A percentile compares a stretch with the other conserved stretches of the same genome.
phyloP scores from a whole-genome alignment of 805 yeast genomes.

The Zygoascus tannicola region DNA sequence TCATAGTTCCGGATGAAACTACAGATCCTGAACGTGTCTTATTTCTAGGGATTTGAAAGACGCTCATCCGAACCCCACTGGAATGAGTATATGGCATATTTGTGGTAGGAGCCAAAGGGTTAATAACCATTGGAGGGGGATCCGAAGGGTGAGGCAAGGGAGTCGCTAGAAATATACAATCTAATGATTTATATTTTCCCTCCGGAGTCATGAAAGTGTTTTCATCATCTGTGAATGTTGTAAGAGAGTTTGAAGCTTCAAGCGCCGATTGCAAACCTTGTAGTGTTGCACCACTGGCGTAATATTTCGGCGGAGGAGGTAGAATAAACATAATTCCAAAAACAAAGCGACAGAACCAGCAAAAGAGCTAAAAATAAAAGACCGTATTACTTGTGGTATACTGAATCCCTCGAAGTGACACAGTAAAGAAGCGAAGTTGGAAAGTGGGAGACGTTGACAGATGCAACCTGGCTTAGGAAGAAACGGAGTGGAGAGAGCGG shows the following conservation, averaged over 20 bases:
- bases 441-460: no score
- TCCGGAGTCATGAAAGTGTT: constrained; percentile 26
- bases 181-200: constrained; percentile 23
- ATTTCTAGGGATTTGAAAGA: neutral
- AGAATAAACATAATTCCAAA: constrained; percentile 23
- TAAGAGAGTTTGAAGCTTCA: constrained; percentile 17
- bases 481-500: neutral
- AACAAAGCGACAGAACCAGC: neutral
- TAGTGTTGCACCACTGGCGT: constrained; percentile 8
- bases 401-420: no score
- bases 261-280: constrained; percentile 12
- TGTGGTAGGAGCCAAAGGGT: constrained; percentile 30
- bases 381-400: neutral
- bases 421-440: no score
- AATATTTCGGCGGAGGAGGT: constrained; percentile 26
- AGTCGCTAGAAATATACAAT: constrained; percentile 27
- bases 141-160: constrained; percentile 33
- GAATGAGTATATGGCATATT: constrained; percentile 21
- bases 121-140: constrained; percentile 25
- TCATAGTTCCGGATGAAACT: neutral
- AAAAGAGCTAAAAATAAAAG: neutral
- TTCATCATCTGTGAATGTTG: constrained; percentile 19
- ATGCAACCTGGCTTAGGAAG: neutral
- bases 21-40: neutral
- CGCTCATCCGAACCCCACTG: constrained; percentile 13